Evolutionary conservation across 2,329 filamentous ascomycete species (phyloP), one percentile per base, ranked within the genome.

Genomic region (Diaporthe sp.): DNA sequence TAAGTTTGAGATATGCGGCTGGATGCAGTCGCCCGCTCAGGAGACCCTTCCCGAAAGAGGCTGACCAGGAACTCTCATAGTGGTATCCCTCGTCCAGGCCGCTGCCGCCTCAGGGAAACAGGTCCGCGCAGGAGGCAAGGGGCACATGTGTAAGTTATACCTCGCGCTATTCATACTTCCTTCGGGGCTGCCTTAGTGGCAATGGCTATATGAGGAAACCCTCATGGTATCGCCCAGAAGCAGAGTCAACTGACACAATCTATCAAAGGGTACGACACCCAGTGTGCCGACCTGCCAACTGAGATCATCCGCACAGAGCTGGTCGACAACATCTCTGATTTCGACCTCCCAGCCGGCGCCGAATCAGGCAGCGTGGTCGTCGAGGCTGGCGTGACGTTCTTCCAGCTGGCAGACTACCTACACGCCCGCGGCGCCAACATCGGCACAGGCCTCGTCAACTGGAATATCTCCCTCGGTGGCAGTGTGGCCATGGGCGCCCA

Each of bases 261-360:
- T 9, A 28, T 25, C 6, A 8, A 31, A 69, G 65, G 65, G 74
- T 89, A 89, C 79, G 87, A 89, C 78, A 89, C 88, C 44, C 88
- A 88, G 84, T 89, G 87, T 81, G 85, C 85, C 58, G 87, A 89
- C 79, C 82, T 87, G 75, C 80, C 83, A 37, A 89, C 87, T 2
- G 81, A 88, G 78, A 86, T 89, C 78, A 82, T 89, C 55, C 86
- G 89, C 78, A 88, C 89, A 25, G 76, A 81, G 73, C 77, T 81
- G 82, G 89, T 96, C 77, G 95, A 95, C 85, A 93, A 94, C 31
- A 89, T 89, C 78, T 85, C 74, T 37, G 85, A 88, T 75, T 83
- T 89, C 61, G 81, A 83, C 22, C 83, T 89, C 22, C 78, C 81
- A 59, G 77, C 78, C 7, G 83, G 81, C 22, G 82, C 82, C 13